Conservation (phyloP, 495 filamentous ascomycete genomes). For the Penicillium coffeae region DNA sequence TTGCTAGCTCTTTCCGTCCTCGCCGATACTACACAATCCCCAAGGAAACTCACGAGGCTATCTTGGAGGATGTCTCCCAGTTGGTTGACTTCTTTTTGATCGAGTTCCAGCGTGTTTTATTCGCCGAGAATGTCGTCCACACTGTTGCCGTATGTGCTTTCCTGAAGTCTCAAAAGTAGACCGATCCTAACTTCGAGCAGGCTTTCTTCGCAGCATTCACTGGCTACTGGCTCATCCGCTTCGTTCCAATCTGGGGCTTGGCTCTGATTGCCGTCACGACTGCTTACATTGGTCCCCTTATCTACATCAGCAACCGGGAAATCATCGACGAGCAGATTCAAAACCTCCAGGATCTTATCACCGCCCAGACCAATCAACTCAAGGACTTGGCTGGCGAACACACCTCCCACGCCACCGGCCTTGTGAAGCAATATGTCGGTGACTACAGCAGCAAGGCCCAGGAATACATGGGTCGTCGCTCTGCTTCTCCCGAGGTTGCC, state of each 20-base stretch:
- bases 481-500: conserved; percentile 43
- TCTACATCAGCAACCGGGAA: conserved; percentile 92
- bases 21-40: conserved; percentile 89
- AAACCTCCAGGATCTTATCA: conserved; percentile 65
- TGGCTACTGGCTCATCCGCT: conserved; percentile 90
- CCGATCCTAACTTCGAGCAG: conserved; percentile 40
- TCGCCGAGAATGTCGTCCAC: conserved; percentile 84
- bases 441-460: conserved; percentile 86
- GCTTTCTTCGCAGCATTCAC: conserved; percentile 75
- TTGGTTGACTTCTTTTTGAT: conserved; percentile 96
- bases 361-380: conserved; percentile 76
- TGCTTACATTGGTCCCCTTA: conserved; percentile 78
- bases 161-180: neutral
- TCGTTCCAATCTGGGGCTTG: conserved; percentile 91
- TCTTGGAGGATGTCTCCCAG: conserved; percentile 83
- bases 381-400: conserved; percentile 77
- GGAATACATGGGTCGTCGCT: conserved; percentile 59
- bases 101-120: conserved; percentile 91
- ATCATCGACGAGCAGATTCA: conserved; percentile 82
- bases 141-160: conserved; percentile 67
- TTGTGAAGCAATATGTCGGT: conserved; percentile 75
- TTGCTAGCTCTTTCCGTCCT: conserved; percentile 83
- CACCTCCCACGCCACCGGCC: conserved; percentile 68
- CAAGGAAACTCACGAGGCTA: conserved; percentile 72
- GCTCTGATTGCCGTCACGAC: conserved; percentile 70